Base-by-base conservation (phyloP, 192 early-diverging fungal species). In the Podila verticillata region DNA sequence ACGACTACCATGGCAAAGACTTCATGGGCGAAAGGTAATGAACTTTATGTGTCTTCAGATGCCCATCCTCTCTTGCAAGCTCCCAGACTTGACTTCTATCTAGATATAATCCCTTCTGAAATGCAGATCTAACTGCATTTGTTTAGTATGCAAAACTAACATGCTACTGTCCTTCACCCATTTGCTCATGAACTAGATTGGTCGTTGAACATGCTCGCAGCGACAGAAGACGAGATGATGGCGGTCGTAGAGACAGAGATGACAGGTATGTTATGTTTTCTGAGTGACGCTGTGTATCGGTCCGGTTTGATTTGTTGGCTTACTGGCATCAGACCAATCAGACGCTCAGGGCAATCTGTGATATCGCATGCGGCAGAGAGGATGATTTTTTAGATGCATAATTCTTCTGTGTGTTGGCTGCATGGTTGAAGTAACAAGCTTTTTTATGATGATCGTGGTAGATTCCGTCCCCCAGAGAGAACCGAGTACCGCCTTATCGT, bases 11-110 rank as follows among this genome's bases (percentile, higher is more conserved):
- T 72, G 94, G 90, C 70, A 91, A 88, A 49, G 83, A 89, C 34
- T 98, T 96, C 64, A 82, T 94, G 73, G 95, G 94, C 32, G 93
- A 96, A 81, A 89, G 95, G 94, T 94, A 87, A 26, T 10, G 51
- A 54, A n/a, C 9, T 24, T 19, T 1, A 51, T n/a, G n/a, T 54
- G 51, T 19, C 20, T 24, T 19, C 7, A 19, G 20, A 51, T 51
- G 49, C 17, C 7, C 20, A 24, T 51, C 49, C 6, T 51, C 22
- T 13, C 20, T 1, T 51, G 49, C n/a, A 8, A 51, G 7, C 20
- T n/a, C 22, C 24, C 22, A 4, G 1, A 54, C 51, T 24, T 19
- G 51, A 12, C 51, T 47, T 47, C n/a, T 10, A 44, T 15, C 7
- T 17, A 9, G 4, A 4, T 10, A 44, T 44, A 15, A 15, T 15